These are phyloP conservation scores for Venturia oleaginea DNA, from an alignment of 2,329 filamentous ascomycete genomes.

Conservation along the genomic window DNA sequence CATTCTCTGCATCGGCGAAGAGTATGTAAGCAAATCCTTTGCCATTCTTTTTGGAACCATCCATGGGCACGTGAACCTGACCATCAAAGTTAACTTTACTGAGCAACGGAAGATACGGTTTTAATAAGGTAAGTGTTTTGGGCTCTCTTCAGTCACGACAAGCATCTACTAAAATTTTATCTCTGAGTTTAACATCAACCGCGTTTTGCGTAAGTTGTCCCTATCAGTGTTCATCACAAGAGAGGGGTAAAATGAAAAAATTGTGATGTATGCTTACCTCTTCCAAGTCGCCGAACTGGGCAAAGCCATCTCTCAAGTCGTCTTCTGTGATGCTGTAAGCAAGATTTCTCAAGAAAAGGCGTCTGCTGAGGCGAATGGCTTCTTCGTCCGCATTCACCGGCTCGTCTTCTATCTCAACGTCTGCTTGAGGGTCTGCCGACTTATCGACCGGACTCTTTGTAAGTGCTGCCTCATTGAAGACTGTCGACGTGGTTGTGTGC, in stretches of 20 bases:
- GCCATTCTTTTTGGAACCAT: slow-evolving; percentile 57
- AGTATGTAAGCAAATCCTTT: slow-evolving; percentile 90
- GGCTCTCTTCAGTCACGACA: slow-evolving; percentile 50
- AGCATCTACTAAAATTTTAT: slow-evolving; percentile 99
- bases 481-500: background rate
- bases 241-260: slow-evolving; percentile 18
- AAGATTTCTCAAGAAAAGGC: slow-evolving; percentile 84
- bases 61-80: slow-evolving; percentile 79
- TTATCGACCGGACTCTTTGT: background rate
- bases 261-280: slow-evolving; percentile 59
- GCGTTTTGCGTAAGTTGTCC: slow-evolving; percentile 94
- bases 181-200: slow-evolving; percentile 77
- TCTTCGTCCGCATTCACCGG: slow-evolving; percentile 16
- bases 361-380: slow-evolving; percentile 57
- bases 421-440: background rate
- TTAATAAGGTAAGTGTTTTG: slow-evolving; percentile 26
- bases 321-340: slow-evolving; percentile 71
- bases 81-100: slow-evolving; percentile 32
- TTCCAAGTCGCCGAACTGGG: slow-evolving; percentile 63
- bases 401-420: background rate
- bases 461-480: background rate
- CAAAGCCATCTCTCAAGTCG: slow-evolving; percentile 65
- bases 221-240: slow-evolving; percentile 96
- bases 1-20: slow-evolving; percentile 62
- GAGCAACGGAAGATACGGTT: slow-evolving; percentile 16